phyloP scores from a whole-genome alignment of 352 stramenopile genomes.

The Pythium aristosporum region DNA sequence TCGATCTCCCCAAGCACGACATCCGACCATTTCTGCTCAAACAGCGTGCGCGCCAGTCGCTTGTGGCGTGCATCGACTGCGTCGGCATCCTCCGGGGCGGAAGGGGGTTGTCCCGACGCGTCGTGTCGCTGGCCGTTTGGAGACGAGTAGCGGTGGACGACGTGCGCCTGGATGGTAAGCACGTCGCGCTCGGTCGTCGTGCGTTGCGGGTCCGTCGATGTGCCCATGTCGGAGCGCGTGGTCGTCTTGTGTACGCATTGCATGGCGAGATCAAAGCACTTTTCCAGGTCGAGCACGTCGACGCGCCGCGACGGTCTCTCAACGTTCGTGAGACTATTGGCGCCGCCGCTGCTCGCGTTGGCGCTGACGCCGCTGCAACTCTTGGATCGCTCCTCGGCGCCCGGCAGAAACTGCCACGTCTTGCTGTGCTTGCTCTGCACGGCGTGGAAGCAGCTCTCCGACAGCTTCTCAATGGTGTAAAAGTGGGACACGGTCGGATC shows the following conservation, averaged over 20 bases:
- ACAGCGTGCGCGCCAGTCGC: slow-evolving; percentile 64
- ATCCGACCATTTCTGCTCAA: slow-evolving; percentile 91
- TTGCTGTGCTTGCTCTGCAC: slow-evolving; percentile 63
- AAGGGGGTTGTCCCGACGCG: not conserved
- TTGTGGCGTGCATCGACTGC: slow-evolving; percentile 24
- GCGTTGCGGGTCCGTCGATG: slow-evolving; percentile 43
- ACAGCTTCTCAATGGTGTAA: slow-evolving; percentile 77
- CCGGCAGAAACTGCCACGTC: slow-evolving; percentile 72
- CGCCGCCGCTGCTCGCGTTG: slow-evolving; percentile 30
- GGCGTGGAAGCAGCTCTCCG: slow-evolving; percentile 67
- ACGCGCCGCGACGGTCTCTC: slow-evolving; percentile 62
- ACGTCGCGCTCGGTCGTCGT: slow-evolving; percentile 71
- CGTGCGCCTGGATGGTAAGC: slow-evolving; percentile 50
- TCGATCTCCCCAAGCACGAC: slow-evolving; percentile 85
- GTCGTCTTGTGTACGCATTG: slow-evolving; percentile 51
- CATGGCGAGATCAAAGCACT: slow-evolving; percentile 67
- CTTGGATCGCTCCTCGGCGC: slow-evolving; percentile 59
- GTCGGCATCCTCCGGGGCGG: not conserved
- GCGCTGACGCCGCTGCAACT: slow-evolving; percentile 37
- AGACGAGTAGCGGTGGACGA: slow-evolving; percentile 27
- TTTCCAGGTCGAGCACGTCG: slow-evolving; percentile 68
- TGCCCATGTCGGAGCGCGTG: slow-evolving; percentile 33
- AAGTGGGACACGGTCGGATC: slow-evolving; percentile 54
- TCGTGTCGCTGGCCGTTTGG: not conserved
- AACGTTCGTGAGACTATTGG: slow-evolving; percentile 48